phyloP scores from a whole-genome alignment of 2,329 filamentous ascomycete genomes.

The Conoideocrella luteorostrata region DNA sequence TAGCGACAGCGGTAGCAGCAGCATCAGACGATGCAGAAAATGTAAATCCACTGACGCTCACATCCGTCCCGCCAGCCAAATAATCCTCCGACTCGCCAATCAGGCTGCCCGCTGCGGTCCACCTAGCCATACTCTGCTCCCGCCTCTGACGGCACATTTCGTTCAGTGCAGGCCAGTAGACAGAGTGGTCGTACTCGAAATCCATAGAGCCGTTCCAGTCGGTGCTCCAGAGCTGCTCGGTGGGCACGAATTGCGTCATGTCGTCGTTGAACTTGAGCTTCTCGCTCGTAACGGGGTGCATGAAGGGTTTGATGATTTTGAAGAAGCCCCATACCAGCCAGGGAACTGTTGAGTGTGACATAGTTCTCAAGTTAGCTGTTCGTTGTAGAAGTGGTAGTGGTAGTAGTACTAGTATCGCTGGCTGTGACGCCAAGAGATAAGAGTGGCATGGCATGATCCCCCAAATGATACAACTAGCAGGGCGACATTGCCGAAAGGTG shows the following conservation, averaged over 20 bases:
- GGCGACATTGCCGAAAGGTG: no score
- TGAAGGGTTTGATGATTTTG: conserved; percentile 92
- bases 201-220: conserved; percentile 70
- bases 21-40: conserved; percentile 10
- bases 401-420: no score
- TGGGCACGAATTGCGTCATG: conserved; percentile 72
- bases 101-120: conserved; percentile 71
- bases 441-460: no score
- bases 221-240: conserved; percentile 73
- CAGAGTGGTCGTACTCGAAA: conserved; percentile 83
- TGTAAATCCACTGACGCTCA: conserved; percentile 27
- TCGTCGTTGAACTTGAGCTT: conserved; percentile 99
- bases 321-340: conserved; percentile 93
- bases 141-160: conserved; percentile 62
- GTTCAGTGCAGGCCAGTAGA: conserved; percentile 84
- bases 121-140: conserved; percentile 58
- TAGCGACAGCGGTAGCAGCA: not conserved
- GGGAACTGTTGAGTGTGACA: conserved; percentile 52
- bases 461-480: no score
- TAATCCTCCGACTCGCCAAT: conserved; percentile 86
- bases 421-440: no score
- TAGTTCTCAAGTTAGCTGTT: no score
- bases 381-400: no score
- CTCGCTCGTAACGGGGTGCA: conserved; percentile 85
- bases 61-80: conserved; percentile 56